Base-by-base conservation (phyloP, 179 eudicot genomes). In the Pouteria campechiana region DNA sequence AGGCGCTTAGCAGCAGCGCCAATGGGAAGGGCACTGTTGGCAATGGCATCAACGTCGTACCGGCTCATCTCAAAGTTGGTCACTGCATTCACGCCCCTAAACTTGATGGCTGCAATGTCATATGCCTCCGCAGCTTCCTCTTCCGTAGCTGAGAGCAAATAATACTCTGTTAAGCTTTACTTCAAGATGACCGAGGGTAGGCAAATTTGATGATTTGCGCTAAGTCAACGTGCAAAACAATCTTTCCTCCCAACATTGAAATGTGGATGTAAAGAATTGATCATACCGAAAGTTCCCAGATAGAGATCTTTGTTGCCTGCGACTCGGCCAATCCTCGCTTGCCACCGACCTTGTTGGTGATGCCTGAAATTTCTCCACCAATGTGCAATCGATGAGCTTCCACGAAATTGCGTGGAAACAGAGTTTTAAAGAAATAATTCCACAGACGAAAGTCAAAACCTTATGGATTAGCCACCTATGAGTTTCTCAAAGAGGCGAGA, bases 341-440 rank as follows among this genome's bases (percentile, higher is more conserved):
- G 95, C 97, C 97, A 89, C 13, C 97, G 75, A 16, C 97, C 97
- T 70, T 89, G 97, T 50, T 89, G 97, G 57, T 89, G 95, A 70
- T 89, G 97, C 74, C 97, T 76, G 63, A 41, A 50, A 24, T 46
- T 29, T 11, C 43, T 45, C 0, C 11, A 37, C 12, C 44, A 45
- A 2, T 12, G 16, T 11, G 14, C 20, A 11, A 11, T 7, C 5
- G 24, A 13, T 16, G n/a, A n/a, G 14, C 19, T 41, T 3, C 16
- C n/a, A 43, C 13, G 13, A 7, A 43, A 21, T 0, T n/a, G 7
- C 7, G 5, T 3, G 20, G 16, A 18, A 14, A 7, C 11, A 24
- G 12, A 21, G 5, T 24, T 18, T 12, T 13, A 28, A 35, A 7
- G 2, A 13, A 37, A 1, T n/a, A 7, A 5, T 4, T 2, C 12